These are phyloP conservation scores for Paraphoma sp. DNA, from an alignment of 2,329 filamentous ascomycete genomes.

Conservation along the genomic window DNA sequence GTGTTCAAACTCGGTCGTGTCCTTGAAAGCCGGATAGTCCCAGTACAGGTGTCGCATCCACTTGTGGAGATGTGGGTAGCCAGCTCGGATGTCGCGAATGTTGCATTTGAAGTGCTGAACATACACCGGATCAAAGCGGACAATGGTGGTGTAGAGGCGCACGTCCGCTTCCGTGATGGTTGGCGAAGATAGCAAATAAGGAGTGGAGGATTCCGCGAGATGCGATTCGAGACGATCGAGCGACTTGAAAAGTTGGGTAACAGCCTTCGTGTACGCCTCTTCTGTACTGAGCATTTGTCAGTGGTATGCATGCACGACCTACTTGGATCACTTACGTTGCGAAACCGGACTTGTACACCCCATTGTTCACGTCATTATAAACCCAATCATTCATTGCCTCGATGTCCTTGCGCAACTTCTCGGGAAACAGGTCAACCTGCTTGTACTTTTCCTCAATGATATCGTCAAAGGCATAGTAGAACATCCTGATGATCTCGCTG, in stretches of 20 bases:
- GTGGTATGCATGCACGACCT: neutral
- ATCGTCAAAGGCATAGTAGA: slow-evolving; percentile 79
- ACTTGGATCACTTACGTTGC: slow-evolving; percentile 49
- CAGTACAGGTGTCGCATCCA: slow-evolving; percentile 78
- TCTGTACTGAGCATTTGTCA: slow-evolving; percentile 42
- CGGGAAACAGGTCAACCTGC: slow-evolving; percentile 54
- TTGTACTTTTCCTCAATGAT: slow-evolving; percentile 54
- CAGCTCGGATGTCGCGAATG: slow-evolving; percentile 80
- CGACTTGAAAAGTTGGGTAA: slow-evolving; percentile 55
- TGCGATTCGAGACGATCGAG: slow-evolving; percentile 56
- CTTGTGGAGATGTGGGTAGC: slow-evolving; percentile 79
- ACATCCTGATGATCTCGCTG: slow-evolving; percentile 90
- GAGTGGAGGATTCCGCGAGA: slow-evolving; percentile 51
- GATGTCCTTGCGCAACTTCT: slow-evolving; percentile 53
- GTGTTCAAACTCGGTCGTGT: slow-evolving; percentile 91
- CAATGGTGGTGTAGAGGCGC: slow-evolving; percentile 65
- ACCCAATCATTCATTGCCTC: slow-evolving; percentile 60
- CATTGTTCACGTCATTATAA: slow-evolving; percentile 61
- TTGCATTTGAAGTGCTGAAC: slow-evolving; percentile 77
- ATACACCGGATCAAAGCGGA: slow-evolving; percentile 64
- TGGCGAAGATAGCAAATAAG: slow-evolving; percentile 55
- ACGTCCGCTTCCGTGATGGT: slow-evolving; percentile 58
- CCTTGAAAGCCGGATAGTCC: slow-evolving; percentile 74
- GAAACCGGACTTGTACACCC: slow-evolving; percentile 60
- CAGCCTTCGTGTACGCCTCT: slow-evolving; percentile 57